Evolutionary conservation across 139 green algal species (phyloP).

Genomic region (Picochlorum sp.): DNA sequence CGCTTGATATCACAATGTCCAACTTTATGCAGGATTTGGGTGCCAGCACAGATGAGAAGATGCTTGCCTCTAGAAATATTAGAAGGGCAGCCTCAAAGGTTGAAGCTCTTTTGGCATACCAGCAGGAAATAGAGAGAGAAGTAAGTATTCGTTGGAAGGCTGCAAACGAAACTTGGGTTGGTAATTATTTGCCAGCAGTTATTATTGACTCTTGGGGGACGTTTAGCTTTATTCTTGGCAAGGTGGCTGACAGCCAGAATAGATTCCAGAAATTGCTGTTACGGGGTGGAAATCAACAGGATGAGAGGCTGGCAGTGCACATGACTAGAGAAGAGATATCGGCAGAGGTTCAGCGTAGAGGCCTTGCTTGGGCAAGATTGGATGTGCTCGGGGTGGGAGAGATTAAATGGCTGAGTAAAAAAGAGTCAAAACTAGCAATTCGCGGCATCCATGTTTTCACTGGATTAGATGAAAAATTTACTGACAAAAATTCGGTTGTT

Average conservation of each 20-base stretch:
- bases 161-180: slow-evolving; percentile 16
- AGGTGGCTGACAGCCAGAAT: slow-evolving; percentile 27
- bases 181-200: slow-evolving; percentile 35
- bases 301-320: slow-evolving; percentile 34
- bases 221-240: slow-evolving; percentile 49
- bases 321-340: slow-evolving; percentile 17
- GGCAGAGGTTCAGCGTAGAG: slow-evolving; percentile 4
- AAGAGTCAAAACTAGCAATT: slow-evolving; percentile 29
- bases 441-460: background rate
- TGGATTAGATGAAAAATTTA: slow-evolving; percentile 7
- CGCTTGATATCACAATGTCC: background rate
- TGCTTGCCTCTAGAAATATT: slow-evolving; percentile 2
- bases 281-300: slow-evolving; percentile 46
- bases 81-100: slow-evolving; percentile 11
- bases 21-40: background rate
- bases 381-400: slow-evolving; percentile 49
- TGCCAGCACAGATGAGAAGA: background rate
- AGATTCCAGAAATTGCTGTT: slow-evolving; percentile 54
- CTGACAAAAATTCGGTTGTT: background rate
- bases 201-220: slow-evolving; percentile 53
- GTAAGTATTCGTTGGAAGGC: slow-evolving; percentile 16
- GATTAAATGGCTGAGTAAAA: slow-evolving; percentile 52
- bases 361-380: slow-evolving; percentile 26
- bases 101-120: slow-evolving; percentile 16
- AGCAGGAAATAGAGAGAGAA: slow-evolving; percentile 31